These are phyloP conservation scores for Curvularia sp. DNA, from an alignment of 2,329 filamentous ascomycete species.

Conservation along the genomic window DNA sequence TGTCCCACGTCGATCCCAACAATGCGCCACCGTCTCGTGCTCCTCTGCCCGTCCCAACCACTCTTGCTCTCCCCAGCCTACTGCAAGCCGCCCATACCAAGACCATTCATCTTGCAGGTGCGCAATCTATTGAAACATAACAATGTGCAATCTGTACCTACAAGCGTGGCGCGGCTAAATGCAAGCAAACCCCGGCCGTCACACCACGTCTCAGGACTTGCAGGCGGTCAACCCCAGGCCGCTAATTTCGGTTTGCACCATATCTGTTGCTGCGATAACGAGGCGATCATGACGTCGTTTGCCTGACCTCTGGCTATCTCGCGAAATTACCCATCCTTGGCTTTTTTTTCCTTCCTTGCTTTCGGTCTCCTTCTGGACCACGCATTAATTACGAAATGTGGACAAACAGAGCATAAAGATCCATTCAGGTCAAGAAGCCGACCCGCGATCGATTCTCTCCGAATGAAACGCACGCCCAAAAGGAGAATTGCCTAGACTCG, in stretches of 20 bases:
- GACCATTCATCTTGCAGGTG: background rate
- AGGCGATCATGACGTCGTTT: conserved; percentile 15
- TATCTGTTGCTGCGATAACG: conserved; percentile 12
- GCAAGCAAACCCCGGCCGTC: conserved; percentile 10
- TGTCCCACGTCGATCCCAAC: conserved; percentile 8
- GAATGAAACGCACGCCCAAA: background rate
- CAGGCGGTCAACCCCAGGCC: conserved; percentile 8
- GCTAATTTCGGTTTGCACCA: conserved; percentile 15
- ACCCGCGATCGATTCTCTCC: background rate
- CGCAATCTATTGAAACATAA: conserved; percentile 16
- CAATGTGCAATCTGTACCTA: conserved; percentile 9
- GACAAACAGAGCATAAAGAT: background rate
- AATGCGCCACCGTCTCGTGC: conserved; percentile 2
- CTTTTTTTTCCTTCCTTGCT: background rate
- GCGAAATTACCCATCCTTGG: background rate
- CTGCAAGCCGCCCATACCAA: background rate
- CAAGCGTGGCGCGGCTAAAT: conserved; percentile 11
- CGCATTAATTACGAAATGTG: background rate
- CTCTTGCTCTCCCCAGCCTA: background rate
- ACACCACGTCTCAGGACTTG: conserved; percentile 12
- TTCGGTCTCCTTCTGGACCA: background rate
- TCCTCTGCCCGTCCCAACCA: background rate
- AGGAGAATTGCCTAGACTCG: background rate
- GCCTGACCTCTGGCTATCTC: background rate
- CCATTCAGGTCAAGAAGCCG: background rate